Evolutionary conservation across 768 basidiomycete genomes (phyloP).

Genomic region (Tephrocybe sp.): DNA sequence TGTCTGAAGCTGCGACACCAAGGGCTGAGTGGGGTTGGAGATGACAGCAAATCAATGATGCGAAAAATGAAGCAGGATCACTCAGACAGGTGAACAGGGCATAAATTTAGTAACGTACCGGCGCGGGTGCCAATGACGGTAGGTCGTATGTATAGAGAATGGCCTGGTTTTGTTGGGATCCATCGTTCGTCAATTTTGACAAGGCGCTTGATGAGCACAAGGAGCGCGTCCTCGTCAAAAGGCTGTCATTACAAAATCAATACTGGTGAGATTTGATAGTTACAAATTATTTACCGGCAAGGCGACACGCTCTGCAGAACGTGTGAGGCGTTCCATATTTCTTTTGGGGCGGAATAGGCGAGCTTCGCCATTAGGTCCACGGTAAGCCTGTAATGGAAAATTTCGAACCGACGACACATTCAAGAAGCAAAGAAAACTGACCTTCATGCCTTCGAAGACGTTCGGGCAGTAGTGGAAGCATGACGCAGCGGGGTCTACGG

Average conservation of each 20-base stretch:
- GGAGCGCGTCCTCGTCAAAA: slow-evolving; percentile 70
- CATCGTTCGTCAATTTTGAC: slow-evolving; percentile 74
- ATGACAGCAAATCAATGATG: neutral
- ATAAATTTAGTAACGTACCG: slow-evolving; percentile 44
- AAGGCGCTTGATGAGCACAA: slow-evolving; percentile 74
- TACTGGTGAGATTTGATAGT: neutral
- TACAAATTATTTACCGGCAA: slow-evolving; percentile 52
- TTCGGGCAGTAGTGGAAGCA: slow-evolving; percentile 88
- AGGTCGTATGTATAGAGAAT: slow-evolving; percentile 87
- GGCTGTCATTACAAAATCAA: slow-evolving; percentile 35
- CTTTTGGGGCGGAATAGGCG: slow-evolving; percentile 80
- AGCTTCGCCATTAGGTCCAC: slow-evolving; percentile 68
- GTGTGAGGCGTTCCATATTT: slow-evolving; percentile 82
- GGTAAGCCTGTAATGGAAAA: slow-evolving; percentile 53
- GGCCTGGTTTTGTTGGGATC: slow-evolving; percentile 74
- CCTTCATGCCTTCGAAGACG: slow-evolving; percentile 88
- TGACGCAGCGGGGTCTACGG: slow-evolving; percentile 67
- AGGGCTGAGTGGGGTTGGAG: slow-evolving; percentile 32
- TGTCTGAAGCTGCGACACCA: slow-evolving; percentile 68
- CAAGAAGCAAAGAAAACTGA: slow-evolving; percentile 13
- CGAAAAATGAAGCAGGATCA: neutral
- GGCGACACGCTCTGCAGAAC: slow-evolving; percentile 69
- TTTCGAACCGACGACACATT: neutral
- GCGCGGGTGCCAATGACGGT: slow-evolving; percentile 63
- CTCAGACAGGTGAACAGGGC: slow-evolving; percentile 17